A percentile compares a stretch with the other conserved stretches of the same genome.
Conservation (phyloP, 768 basidiomycete genomes). For the Leucocoprinus sp. region DNA sequence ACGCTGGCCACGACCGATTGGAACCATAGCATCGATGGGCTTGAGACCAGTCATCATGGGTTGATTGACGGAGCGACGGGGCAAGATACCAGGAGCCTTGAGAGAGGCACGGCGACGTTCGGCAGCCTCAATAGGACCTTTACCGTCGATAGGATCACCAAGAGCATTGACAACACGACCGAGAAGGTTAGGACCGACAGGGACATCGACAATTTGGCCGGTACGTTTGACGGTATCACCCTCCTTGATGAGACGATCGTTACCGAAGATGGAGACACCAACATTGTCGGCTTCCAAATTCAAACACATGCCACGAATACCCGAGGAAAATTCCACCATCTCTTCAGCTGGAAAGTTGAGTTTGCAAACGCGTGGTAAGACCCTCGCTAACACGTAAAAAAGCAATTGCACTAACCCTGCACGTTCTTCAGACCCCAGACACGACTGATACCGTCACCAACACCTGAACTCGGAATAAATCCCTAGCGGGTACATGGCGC, state of each 20-base stretch:
- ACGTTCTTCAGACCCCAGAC: conserved; percentile 99
- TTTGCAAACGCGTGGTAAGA: conserved; percentile 17
- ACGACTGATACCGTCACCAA: conserved; percentile 99
- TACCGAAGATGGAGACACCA: conserved; percentile 99
- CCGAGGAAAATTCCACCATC: conserved; percentile 99
- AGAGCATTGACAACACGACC: conserved; percentile 99
- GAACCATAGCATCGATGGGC: conserved; percentile 99
- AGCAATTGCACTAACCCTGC: conserved; percentile 55
- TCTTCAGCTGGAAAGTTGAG: conserved; percentile 67
- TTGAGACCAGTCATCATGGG: conserved; percentile 99
- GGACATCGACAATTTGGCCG: conserved; percentile 99
- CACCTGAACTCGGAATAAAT: conserved; percentile 47
- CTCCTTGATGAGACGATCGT: conserved; percentile 98
- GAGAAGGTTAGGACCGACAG: conserved; percentile 93
- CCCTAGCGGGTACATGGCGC: conserved; percentile 2
- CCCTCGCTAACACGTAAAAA: conserved; percentile 11
- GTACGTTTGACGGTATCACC: conserved; percentile 99
- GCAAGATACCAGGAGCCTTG: conserved; percentile 98
- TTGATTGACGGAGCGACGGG: conserved; percentile 99
- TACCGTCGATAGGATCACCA: conserved; percentile 99
- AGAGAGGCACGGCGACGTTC: conserved; percentile 96
- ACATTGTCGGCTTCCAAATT: conserved; percentile 99
- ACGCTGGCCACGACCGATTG: conserved; percentile 99
- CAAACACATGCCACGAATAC: conserved; percentile 99
- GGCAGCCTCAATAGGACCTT: conserved; percentile 89